A percentile compares a stretch with the other conserved stretches of the same genome.
Conservation (phyloP, 1,139 yeast genomes). For the Suzukiozyma palmioleophila region DNA sequence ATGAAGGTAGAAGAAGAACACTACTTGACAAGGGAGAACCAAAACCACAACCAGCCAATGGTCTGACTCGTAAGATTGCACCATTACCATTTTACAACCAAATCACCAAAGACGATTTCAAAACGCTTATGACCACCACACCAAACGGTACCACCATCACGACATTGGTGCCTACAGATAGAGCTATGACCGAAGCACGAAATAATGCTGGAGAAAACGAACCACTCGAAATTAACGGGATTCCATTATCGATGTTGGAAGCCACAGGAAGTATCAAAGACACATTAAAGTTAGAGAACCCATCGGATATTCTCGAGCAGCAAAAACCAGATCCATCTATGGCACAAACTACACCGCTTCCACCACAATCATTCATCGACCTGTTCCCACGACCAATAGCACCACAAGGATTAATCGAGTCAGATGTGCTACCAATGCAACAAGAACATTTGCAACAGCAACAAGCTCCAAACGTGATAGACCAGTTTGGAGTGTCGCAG, state of each 20-base stretch:
- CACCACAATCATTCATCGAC: not conserved
- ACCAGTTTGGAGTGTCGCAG: slow-evolving; percentile 23
- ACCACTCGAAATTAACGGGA: slow-evolving; percentile 72
- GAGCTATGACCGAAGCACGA: slow-evolving; percentile 57
- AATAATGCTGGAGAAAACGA: slow-evolving; percentile 51
- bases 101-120: slow-evolving; percentile 87
- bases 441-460: slow-evolving; percentile 11
- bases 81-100: slow-evolving; percentile 93
- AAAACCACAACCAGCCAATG: slow-evolving; percentile 5
- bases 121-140: slow-evolving; percentile 78
- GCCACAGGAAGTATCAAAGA: slow-evolving; percentile 68
- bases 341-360: not conserved
- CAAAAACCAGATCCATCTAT: not conserved
- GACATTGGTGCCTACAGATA: slow-evolving; percentile 81
- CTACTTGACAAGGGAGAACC: slow-evolving; percentile 43
- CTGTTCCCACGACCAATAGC: not conserved
- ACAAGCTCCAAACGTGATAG: slow-evolving; percentile 4
- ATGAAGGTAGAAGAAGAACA: slow-evolving; percentile 83
- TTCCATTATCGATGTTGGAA: slow-evolving; percentile 73
- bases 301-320: slow-evolving; percentile 3
- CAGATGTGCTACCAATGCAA: slow-evolving; percentile 7
- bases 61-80: slow-evolving; percentile 33
- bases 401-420: slow-evolving; percentile 1
- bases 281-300: slow-evolving; percentile 2
- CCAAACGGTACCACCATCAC: slow-evolving; percentile 93